Base-by-base conservation (phyloP, 331 rosid genomes). In the Malus hybrid region DNA sequence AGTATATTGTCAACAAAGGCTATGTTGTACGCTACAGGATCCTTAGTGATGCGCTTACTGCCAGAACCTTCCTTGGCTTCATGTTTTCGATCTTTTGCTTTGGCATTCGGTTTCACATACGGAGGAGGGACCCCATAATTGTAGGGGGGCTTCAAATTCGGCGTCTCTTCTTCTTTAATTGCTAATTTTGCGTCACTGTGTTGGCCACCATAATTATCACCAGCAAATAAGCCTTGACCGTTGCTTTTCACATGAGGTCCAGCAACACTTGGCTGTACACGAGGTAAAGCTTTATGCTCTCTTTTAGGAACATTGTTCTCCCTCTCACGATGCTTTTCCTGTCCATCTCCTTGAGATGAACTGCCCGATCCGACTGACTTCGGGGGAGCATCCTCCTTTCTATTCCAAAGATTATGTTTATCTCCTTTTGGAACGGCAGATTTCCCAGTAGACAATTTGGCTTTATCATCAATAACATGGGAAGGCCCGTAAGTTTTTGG, bases 101-200 rank as follows among this genome's bases (percentile, higher is more conserved):
- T 90, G 67, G 80, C 73, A 80, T 82, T 78, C 53, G 84, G 81
- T 70, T 94, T 94, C 50, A 94, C 84, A 74, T 94, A 92, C 12
- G 99, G 99, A 58, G 99, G 99, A 68, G 97, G 97, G 63, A 86
- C 72, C 70, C 82, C 83, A 80, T 63, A 85, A 76, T 75, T 87
- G 85, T 77, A 78, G 82, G 75, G 70, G 50, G 97, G 71, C 80
- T 86, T 91, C 76, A 67, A 71, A 75, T 80, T 86, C 28, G 77
- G 90, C 50, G 71, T 78, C 80, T 78, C 87, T 77, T 81, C 95
- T 82, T 80, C 86, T 69, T 87, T 84, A 60, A 77, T 72, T 44
- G 80, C 65, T 7, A 70, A 65, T 65, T 63, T 79, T 61, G 70
- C 71, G 76, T 26, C 68, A 72, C 81, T 80, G 74, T 81, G 82